Conservation (phyloP, 1,139 yeast genomes). For the Protomyces inouyei region DNA sequence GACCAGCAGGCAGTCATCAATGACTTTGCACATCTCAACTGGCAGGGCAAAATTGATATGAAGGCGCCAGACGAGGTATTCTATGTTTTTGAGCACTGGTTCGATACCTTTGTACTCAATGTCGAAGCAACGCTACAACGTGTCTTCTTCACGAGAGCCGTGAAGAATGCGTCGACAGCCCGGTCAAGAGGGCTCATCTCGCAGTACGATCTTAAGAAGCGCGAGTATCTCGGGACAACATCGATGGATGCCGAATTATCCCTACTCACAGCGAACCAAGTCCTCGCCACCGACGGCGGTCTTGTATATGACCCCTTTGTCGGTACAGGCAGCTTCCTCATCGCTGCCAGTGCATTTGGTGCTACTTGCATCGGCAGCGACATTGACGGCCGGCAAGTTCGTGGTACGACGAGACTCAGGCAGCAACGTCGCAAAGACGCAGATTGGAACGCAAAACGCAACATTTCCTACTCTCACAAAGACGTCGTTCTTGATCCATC, state of each 20-base stretch:
- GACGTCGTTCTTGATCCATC: background rate
- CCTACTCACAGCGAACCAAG: conserved; percentile 41
- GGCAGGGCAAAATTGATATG: conserved; percentile 74
- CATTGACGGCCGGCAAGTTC: conserved; percentile 77
- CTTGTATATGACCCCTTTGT: conserved; percentile 89
- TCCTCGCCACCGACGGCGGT: conserved; percentile 46
- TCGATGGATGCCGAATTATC: conserved; percentile 69
- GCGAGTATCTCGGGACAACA: conserved; percentile 91
- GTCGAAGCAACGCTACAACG: conserved; percentile 1
- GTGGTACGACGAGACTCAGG: conserved; percentile 55
- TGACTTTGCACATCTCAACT: conserved; percentile 60
- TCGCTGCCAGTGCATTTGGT: conserved; percentile 83
- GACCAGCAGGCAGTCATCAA: conserved; percentile 65
- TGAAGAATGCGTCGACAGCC: conserved; percentile 48
- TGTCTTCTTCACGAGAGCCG: conserved; percentile 34
- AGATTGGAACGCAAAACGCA: background rate
- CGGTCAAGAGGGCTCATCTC: conserved; percentile 76
- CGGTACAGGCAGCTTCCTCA: conserved; percentile 92
- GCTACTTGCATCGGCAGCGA: conserved; percentile 71
- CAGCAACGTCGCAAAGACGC: conserved; percentile 29
- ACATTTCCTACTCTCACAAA: background rate
- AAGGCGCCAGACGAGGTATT: conserved; percentile 70
- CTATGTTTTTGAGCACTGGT: conserved; percentile 70
- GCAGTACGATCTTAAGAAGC: conserved; percentile 68
- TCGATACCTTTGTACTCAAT: conserved; percentile 31